Percentiles rank a stretch among this genome's conserved stretches.
Evolutionary conservation across 345 rosid genomes (phyloP).

Genomic region (Microcos paniculata): DNA sequence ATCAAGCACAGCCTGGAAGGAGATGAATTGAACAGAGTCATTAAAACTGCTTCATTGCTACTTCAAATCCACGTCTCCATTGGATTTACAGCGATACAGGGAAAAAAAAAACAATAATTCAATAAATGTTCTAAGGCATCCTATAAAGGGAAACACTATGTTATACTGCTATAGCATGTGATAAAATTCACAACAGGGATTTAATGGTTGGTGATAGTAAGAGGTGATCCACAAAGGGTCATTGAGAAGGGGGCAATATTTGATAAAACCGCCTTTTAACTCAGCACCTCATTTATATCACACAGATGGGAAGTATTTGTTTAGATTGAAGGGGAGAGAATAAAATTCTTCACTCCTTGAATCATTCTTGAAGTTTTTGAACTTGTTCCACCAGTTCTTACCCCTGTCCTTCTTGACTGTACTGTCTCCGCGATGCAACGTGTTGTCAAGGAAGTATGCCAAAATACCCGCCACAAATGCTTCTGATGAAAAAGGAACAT

Average conservation of each 20-base stretch:
- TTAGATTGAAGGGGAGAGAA: conserved; percentile 86
- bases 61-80: conserved; percentile 25
- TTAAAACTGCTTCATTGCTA: conserved; percentile 21
- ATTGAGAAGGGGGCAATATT: not conserved
- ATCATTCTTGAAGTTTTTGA: conserved; percentile 66
- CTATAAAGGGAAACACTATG: conserved; percentile 21
- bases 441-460: conserved; percentile 80
- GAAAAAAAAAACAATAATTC: conserved; percentile 17
- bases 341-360: conserved; percentile 82
- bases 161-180: conserved; percentile 21
- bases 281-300: conserved; percentile 23
- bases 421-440: conserved; percentile 54
- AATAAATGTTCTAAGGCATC: conserved; percentile 20
- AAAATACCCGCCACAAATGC: conserved; percentile 82
- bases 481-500: conserved; percentile 86
- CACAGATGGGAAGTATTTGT: conserved; percentile 87
- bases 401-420: conserved; percentile 82
- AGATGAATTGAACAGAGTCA: not conserved
- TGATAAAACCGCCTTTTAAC: not conserved
- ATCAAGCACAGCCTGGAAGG: not conserved
- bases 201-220: conserved; percentile 1
- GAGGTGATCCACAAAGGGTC: not conserved
- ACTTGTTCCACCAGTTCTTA: conserved; percentile 94
- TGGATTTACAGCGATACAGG: conserved; percentile 30
- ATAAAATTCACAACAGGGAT: conserved; percentile 16